Base-by-base conservation (phyloP, 2,329 filamentous ascomycete genomes). In the Fusarium nelsonii region DNA sequence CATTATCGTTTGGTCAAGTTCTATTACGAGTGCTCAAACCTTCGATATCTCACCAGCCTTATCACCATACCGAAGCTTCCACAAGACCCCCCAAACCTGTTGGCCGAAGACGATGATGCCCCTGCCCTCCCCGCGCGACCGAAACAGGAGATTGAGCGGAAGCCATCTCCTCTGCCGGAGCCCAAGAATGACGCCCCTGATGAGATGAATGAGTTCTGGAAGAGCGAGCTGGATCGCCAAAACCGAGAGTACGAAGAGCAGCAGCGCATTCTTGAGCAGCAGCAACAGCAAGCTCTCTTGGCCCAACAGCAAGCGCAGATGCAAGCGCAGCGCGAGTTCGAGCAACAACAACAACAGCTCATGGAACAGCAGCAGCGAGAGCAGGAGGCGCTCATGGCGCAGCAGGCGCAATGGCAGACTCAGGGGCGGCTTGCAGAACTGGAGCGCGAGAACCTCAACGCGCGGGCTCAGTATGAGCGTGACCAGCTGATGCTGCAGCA, bases 11-110 rank as follows among this genome's bases (percentile, higher is more conserved):
- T 99, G 16, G 92, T 97, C 77, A 96, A 97, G 77, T 99, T 98
- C 82, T 99, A 99, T 82, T 98, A 98, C 81, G 96, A 99, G 81
- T 99, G 96, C 81, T 97, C 96, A 12, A 99, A 98, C 79, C 86
- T 99, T 57, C 91, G 96, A 73, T 99, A 99, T 78, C 87, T 99
- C 49, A 99, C 96, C 15, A 97, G 94, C 75, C 85, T 99, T 52
- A 98, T 99, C 76, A 97, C 93, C 3, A 93, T 99, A 8, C 96
- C 96, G 1, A 98, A 97, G 79, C 87, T 99, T 51, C 94, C 96
- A 1, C 93, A 97, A 81, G 94, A 98, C 58, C 92, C 96, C 1
- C 96, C 96, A 1, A 98, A 93, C 74, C 85, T 98, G 39, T 85
- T 97, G 16, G 88, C 89, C 20, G 94, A 97, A 75, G 94, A 97